phyloP scores from a whole-genome alignment of 1,284 basidiomycete species.

The Naganishia sp. region DNA sequence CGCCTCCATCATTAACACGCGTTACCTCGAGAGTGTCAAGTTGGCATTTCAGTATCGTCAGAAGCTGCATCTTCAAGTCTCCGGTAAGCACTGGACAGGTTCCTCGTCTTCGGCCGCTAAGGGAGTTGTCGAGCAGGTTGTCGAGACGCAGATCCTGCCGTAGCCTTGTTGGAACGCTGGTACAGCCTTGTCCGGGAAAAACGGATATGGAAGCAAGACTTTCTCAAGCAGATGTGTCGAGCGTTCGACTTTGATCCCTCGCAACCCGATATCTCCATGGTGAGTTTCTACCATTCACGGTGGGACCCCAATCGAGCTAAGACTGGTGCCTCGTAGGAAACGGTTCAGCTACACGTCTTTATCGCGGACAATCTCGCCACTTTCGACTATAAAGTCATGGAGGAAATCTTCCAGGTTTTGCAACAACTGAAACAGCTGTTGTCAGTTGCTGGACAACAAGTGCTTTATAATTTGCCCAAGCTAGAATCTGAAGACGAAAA shows the following conservation, averaged over 20 bases:
- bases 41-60: conserved; percentile 58
- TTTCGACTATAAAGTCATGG: conserved; percentile 90
- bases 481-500: conserved; percentile 50
- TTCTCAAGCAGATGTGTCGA: conserved; percentile 77
- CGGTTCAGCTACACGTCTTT: conserved; percentile 80
- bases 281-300: conserved; percentile 41
- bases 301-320: not conserved
- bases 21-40: conserved; percentile 55
- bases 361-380: conserved; percentile 90
- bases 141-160: conserved; percentile 62
- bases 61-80: conserved; percentile 35
- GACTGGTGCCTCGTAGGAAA: conserved; percentile 58
- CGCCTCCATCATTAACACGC: conserved; percentile 77
- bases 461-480: conserved; percentile 57
- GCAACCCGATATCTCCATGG: conserved; percentile 37
- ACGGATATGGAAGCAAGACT: conserved; percentile 77
- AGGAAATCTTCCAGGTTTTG: conserved; percentile 85
- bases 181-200: conserved; percentile 88
- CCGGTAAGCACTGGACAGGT: conserved; percentile 35
- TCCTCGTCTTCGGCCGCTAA: too few species aligned
- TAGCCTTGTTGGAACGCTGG: conserved; percentile 82
- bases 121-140: conserved; percentile 58
- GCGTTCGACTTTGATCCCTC: conserved; percentile 69
- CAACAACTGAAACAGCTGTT: conserved; percentile 76
- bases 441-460: conserved; percentile 80